Evolutionary conservation across 805 yeast genomes (phyloP).

Genomic region (Yamadazyma kitorensis): DNA sequence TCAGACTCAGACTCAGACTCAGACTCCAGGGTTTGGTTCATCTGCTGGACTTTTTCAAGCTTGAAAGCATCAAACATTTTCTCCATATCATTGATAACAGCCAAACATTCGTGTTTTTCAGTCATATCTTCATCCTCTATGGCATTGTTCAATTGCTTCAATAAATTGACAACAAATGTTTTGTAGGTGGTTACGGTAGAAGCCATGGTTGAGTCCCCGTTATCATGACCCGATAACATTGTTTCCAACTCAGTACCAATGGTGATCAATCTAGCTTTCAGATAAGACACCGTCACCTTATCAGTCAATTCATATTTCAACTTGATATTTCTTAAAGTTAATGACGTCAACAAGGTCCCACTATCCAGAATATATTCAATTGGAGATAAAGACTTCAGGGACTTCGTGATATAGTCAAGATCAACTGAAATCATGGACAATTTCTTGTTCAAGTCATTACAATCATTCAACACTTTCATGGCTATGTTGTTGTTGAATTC

Average conservation of each 20-base stretch:
- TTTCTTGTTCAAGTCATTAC: constrained; percentile 45
- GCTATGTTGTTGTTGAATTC: constrained; percentile 54
- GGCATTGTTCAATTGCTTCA: constrained; percentile 56
- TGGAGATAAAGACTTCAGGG: constrained; percentile 40
- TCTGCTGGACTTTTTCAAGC: constrained; percentile 21
- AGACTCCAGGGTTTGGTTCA: neutral
- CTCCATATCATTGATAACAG: constrained; percentile 67
- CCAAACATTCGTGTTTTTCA: constrained; percentile 63
- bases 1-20: neutral
- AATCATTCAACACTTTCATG: constrained; percentile 48
- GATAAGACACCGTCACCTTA: constrained; percentile 55
- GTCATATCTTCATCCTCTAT: constrained; percentile 52
- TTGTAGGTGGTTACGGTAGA: constrained; percentile 47
- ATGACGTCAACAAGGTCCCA: constrained; percentile 48
- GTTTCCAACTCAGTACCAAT: constrained; percentile 62
- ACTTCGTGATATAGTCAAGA: constrained; percentile 45
- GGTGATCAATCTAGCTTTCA: constrained; percentile 60
- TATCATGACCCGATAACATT: constrained; percentile 38
- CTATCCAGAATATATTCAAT: constrained; percentile 51
- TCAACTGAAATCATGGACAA: constrained; percentile 42
- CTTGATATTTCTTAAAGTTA: constrained; percentile 44
- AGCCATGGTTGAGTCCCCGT: constrained; percentile 6
- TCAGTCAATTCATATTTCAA: constrained; percentile 51
- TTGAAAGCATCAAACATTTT: constrained; percentile 63
- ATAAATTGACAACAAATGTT: constrained; percentile 54